phyloP scores from a whole-genome alignment of 2,329 filamentous ascomycete species.

The Colletotrichum costaricense region DNA sequence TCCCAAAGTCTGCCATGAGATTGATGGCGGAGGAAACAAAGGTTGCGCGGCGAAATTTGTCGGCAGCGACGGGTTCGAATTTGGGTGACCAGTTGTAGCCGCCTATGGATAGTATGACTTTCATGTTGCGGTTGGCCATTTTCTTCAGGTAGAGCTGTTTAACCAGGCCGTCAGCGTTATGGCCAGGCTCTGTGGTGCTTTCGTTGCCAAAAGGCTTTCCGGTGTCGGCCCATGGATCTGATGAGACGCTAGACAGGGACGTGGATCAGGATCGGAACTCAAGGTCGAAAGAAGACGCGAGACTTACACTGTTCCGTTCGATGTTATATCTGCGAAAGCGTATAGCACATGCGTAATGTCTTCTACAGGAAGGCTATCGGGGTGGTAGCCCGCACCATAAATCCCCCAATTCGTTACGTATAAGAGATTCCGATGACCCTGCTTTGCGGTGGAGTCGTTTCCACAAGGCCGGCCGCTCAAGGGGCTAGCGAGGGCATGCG shows the following conservation, averaged over 20 bases:
- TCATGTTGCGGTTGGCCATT: constrained; percentile 80
- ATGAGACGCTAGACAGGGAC: constrained; percentile 39
- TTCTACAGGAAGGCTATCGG: constrained; percentile 7
- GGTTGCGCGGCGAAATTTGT: constrained; percentile 66
- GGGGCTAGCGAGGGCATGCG: not conserved
- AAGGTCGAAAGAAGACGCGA: not conserved
- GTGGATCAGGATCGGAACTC: not conserved
- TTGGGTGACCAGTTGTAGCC: constrained; percentile 87
- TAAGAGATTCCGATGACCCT: constrained; percentile 7
- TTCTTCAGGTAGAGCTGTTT: constrained; percentile 86
- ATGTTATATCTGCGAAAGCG: constrained; percentile 23
- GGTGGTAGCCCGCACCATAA: constrained; percentile 23
- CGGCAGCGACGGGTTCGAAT: constrained; percentile 75
- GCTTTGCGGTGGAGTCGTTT: not conserved
- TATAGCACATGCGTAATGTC: constrained; percentile 25
- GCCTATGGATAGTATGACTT: constrained; percentile 83
- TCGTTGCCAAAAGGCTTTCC: constrained; percentile 23
- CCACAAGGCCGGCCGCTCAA: not conserved
- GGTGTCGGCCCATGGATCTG: constrained; percentile 47
- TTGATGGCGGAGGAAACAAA: constrained; percentile 79
- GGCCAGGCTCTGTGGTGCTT: constrained; percentile 51
- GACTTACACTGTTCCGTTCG: constrained; percentile 32
- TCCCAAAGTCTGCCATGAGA: constrained; percentile 79
- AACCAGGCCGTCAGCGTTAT: constrained; percentile 82
- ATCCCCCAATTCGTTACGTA: constrained; percentile 33